Percentiles rank a stretch among this genome's conserved stretches.
phyloP scores from a whole-genome alignment of 805 yeast genomes.

The Candida ascalaphidarum region DNA sequence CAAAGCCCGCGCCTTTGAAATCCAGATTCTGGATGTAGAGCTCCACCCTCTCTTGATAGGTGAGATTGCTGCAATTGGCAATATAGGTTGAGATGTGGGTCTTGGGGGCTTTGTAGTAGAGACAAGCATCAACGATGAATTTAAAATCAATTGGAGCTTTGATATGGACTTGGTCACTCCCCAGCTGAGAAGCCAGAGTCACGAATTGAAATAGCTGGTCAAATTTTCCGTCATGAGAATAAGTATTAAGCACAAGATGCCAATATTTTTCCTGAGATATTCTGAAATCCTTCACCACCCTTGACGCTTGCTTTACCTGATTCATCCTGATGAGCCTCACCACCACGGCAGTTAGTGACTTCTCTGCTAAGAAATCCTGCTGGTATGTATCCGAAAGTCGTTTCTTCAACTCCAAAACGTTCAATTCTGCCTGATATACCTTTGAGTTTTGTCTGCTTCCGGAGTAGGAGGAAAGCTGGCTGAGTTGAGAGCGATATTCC shows the following conservation, averaged over 20 bases:
- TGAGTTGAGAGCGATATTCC: constrained; percentile 15
- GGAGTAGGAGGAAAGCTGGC: too few species aligned
- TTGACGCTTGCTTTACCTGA: constrained; percentile 43
- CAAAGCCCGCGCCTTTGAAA: constrained; percentile 39
- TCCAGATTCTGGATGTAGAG: constrained; percentile 48
- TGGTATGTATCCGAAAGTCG: constrained; percentile 25
- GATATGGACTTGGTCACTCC: constrained; percentile 36
- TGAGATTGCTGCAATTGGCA: constrained; percentile 36
- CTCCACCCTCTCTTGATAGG: constrained; percentile 38
- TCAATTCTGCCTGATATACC: constrained; percentile 18
- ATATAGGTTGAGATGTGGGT: constrained; percentile 57
- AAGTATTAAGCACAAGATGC: constrained; percentile 41
- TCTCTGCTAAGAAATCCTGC: constrained; percentile 17
- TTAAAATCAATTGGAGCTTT: constrained; percentile 69
- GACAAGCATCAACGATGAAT: constrained; percentile 50
- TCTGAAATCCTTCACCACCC: constrained; percentile 43
- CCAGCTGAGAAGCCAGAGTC: constrained; percentile 5
- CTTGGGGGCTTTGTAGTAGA: constrained; percentile 41
- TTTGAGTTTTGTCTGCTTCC: constrained; percentile 10
- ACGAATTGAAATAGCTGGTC: constrained; percentile 40
- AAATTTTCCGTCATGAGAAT: constrained; percentile 41
- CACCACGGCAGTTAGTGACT: constrained; percentile 18
- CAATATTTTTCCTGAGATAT: constrained; percentile 51
- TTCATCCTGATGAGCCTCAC: constrained; percentile 24
- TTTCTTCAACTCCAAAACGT: constrained; percentile 22